Evolutionary conservation across 1,284 basidiomycete genomes (phyloP), one percentile per base, ranked within the genome.

Genomic region (Heterobasidion occidentale): DNA sequence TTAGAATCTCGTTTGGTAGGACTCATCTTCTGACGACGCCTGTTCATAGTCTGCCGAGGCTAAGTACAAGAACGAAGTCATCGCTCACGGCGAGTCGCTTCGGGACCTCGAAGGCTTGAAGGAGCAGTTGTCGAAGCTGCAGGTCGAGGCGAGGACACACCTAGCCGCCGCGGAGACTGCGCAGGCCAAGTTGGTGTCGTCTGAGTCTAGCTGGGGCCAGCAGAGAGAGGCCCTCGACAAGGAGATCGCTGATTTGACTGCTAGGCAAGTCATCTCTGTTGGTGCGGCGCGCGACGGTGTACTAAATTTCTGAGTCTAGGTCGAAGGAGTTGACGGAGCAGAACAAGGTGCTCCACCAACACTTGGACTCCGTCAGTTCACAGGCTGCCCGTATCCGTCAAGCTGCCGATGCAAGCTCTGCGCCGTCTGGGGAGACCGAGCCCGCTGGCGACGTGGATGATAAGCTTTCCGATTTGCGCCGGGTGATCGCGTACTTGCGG

Each of bases 321-420:
- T 84, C 78, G 66, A 83, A 87, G 63, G 92, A 92, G 63, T 76
- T 96, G 17, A 75, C 77, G 2, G 75, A 83, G 33, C 93, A 95
- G 67, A 96, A 95, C 66, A 70, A 77, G 8, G 75, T 90, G 15
- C 78, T 96, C 9, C 92, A 94, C 65, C 79, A 88, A 58, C 92
- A 94, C 64, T 81, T 96, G 15, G 92, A 95, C 63, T 83, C 83
- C n/a, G 86, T 94, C 60, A 92, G 82, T 62, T 80, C 83, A 0
- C 91, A 94, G 65, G 91, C 91, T 1, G 78, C 87, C 11, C 80
- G 84, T 44, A 92, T 94, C 58, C 81, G 84, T 57, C 79, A 84
- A 62, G 84, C 84, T 9, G 82, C 83, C 6, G 79, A 83, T 61
- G 75, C 80, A 1, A 74, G 79, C 3, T 64, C 71, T 12, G 64